These are phyloP conservation scores for Exophiala sp. DNA, from an alignment of 2,329 filamentous ascomycete genomes.

Conservation along the genomic window DNA sequence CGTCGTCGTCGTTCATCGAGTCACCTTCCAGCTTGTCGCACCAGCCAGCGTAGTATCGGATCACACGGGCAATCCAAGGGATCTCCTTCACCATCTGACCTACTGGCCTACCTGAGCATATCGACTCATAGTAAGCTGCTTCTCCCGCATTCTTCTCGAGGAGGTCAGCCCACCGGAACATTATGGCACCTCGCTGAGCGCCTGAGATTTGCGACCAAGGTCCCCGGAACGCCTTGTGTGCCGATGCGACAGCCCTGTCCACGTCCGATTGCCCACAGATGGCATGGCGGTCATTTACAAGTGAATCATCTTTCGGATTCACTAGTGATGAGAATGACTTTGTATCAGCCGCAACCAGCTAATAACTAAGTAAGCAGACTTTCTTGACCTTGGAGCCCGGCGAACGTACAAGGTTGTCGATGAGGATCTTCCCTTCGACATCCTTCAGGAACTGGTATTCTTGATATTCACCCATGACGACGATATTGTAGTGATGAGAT, in stretches of 20 bases:
- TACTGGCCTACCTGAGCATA: too few species aligned
- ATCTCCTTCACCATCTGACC: slow-evolving; percentile 46
- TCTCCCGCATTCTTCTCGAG: slow-evolving; percentile 62
- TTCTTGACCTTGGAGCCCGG: too few species aligned
- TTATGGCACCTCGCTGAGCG: slow-evolving; percentile 28
- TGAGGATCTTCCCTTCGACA: too few species aligned
- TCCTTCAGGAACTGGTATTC: too few species aligned
- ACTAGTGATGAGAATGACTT: too few species aligned
- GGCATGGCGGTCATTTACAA: slow-evolving; percentile 26
- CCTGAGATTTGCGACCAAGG: slow-evolving; percentile 31
- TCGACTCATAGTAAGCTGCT: slow-evolving; percentile 66
- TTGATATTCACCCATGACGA: too few species aligned
- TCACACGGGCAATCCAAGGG: slow-evolving; percentile 7
- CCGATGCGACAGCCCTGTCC: slow-evolving; percentile 36
- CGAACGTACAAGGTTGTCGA: too few species aligned
- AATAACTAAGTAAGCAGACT: too few species aligned
- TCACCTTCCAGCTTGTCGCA: slow-evolving; percentile 76
- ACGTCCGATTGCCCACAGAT: slow-evolving; percentile 33
- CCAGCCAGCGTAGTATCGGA: slow-evolving; percentile 72
- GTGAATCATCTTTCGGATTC: slow-evolving; percentile 30
- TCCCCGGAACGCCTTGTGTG: slow-evolving; percentile 35
- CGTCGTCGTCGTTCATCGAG: slow-evolving; percentile 41
- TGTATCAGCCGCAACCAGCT: too few species aligned
- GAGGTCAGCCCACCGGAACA: slow-evolving; percentile 47
- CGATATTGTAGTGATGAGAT: too few species aligned